Percentiles rank a stretch among this genome's conserved stretches.
Conservation (phyloP, 2,329 filamentous ascomycete genomes). For the Fusarium chlamydosporum region DNA sequence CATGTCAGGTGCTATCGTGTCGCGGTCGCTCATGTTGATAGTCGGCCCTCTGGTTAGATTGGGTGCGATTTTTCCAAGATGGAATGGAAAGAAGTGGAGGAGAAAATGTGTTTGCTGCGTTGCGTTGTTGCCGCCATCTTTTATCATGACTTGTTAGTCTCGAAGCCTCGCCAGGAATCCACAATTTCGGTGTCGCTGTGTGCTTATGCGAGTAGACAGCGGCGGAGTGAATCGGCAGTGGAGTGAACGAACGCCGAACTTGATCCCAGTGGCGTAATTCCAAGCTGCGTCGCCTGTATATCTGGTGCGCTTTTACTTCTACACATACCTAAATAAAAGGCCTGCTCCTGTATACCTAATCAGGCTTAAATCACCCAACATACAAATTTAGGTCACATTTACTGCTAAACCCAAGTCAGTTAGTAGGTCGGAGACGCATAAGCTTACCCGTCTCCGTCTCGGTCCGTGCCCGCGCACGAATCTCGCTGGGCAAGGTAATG, state of each 20-base stretch:
- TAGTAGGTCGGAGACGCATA: conserved; percentile 7
- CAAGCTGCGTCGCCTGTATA: too few species aligned
- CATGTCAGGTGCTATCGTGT: conserved; percentile 1
- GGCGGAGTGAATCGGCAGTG: not conserved
- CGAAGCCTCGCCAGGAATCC: not conserved
- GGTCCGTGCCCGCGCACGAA: conserved; percentile 1
- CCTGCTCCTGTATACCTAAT: too few species aligned
- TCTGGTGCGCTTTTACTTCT: too few species aligned
- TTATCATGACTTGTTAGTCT: not conserved
- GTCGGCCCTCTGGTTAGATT: not conserved
- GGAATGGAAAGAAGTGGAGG: not conserved
- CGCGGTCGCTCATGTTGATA: not conserved
- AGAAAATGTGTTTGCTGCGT: not conserved
- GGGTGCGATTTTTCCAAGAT: not conserved
- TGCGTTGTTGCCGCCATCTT: not conserved
- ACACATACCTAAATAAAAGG: too few species aligned
- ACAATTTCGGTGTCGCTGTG: conserved; percentile 1
- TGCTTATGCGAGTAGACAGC: not conserved
- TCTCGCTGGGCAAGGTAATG: too few species aligned
- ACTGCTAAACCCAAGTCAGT: too few species aligned
- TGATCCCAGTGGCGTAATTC: too few species aligned
- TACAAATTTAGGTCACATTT: too few species aligned
- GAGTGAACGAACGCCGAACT: too few species aligned
- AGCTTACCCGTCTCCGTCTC: conserved; percentile 8
- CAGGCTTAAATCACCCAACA: too few species aligned